Conservation (phyloP, 768 basidiomycete species). For the Tylopilus sp. region DNA sequence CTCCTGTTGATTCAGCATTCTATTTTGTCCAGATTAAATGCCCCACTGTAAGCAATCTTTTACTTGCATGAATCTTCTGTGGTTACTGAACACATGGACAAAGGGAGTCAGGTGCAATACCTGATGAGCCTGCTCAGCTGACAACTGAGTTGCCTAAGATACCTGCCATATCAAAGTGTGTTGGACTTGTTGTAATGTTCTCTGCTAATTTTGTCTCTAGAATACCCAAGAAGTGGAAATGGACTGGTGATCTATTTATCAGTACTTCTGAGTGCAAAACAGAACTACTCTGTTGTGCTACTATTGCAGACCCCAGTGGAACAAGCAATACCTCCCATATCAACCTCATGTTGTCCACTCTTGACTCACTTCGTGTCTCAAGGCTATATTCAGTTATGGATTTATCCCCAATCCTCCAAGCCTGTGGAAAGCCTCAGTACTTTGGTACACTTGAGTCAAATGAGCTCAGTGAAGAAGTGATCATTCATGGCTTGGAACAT, state of each 20-base stretch:
- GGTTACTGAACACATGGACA: background rate
- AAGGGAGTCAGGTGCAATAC: slow-evolving; percentile 15
- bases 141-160: slow-evolving; percentile 13
- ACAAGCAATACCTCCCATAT: slow-evolving; percentile 45
- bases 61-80: background rate
- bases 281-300: slow-evolving; percentile 48
- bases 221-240: slow-evolving; percentile 60
- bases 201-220: slow-evolving; percentile 31
- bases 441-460: slow-evolving; percentile 47
- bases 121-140: slow-evolving; percentile 6
- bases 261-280: slow-evolving; percentile 34
- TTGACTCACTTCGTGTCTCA: slow-evolving; percentile 41
- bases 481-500: slow-evolving; percentile 39
- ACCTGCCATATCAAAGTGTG: slow-evolving; percentile 25
- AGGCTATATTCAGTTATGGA: slow-evolving; percentile 50
- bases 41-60: slow-evolving; percentile 22
- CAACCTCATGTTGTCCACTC: slow-evolving; percentile 41
- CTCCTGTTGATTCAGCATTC: background rate
- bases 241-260: slow-evolving; percentile 56
- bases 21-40: slow-evolving; percentile 17
- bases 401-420: slow-evolving; percentile 43
- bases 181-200: background rate
- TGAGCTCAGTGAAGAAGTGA: slow-evolving; percentile 37
- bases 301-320: slow-evolving; percentile 44
- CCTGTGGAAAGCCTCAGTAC: slow-evolving; percentile 51